Conservation (phyloP, 345 rosid species). For the Viola odorata region DNA sequence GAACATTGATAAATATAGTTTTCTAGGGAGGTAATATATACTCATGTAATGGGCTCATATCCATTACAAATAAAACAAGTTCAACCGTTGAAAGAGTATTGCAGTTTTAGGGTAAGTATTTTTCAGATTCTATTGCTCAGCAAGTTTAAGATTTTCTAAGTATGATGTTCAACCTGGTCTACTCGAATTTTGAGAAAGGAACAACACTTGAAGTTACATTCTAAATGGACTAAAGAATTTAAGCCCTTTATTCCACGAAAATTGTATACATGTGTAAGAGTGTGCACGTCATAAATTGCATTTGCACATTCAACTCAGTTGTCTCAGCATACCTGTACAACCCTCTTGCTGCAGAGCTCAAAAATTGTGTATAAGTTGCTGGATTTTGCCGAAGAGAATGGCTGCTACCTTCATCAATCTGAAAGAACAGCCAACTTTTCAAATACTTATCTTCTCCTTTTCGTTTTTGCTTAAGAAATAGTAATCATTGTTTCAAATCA, state of each 20-base stretch:
- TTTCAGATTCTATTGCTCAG: not conserved
- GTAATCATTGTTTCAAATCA: not conserved
- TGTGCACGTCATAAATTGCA: slow-evolving; percentile 12
- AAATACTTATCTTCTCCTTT: too few relatives aligned
- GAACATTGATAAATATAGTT: not conserved
- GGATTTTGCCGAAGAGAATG: slow-evolving; percentile 59
- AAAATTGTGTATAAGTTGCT: slow-evolving; percentile 53
- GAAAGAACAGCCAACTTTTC: slow-evolving; percentile 23
- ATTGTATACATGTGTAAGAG: too few relatives aligned
- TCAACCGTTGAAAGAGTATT: too few relatives aligned
- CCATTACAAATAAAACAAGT: not conserved
- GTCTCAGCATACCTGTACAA: slow-evolving; percentile 60
- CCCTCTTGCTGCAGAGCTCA: slow-evolving; percentile 72
- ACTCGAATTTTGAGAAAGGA: not conserved
- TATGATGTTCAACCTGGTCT: not conserved
- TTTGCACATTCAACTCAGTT: not conserved
- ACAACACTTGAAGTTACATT: not conserved
- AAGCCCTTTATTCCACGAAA: not conserved
- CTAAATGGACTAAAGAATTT: not conserved
- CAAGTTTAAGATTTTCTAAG: not conserved
- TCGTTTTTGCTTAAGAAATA: too few relatives aligned
- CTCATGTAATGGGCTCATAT: not conserved
- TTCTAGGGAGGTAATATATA: not conserved
- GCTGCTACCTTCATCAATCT: slow-evolving; percentile 58
- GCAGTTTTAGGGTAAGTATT: not conserved